Percentiles rank a stretch among this genome's conserved stretches.
Conservation (phyloP, 208 protist species). For the Endotrypanum monterogeii region DNA sequence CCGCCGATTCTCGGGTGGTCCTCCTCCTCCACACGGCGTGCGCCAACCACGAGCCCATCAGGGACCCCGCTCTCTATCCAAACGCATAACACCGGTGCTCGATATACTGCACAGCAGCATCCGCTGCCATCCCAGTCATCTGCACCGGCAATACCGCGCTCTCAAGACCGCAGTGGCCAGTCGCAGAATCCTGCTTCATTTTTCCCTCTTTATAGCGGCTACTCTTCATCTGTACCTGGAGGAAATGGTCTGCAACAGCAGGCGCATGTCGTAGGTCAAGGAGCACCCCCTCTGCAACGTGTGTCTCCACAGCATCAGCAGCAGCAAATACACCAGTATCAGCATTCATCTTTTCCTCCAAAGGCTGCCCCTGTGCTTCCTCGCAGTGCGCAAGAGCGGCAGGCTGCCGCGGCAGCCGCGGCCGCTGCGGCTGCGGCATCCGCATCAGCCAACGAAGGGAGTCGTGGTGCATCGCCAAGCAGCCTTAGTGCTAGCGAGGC, state of each 20-base stretch:
- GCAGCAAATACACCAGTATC: constrained; percentile 9
- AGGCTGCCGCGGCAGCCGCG: constrained; percentile 20
- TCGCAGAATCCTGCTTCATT: constrained; percentile 12
- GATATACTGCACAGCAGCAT: constrained; percentile 17
- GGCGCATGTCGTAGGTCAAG: constrained; percentile 13
- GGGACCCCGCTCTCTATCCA: constrained; percentile 9
- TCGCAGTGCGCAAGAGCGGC: constrained; percentile 33
- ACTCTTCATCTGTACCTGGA: constrained; percentile 5
- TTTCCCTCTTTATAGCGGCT: constrained; percentile 12
- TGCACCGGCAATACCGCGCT: constrained; percentile 14
- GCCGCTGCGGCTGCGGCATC: constrained; percentile 12
- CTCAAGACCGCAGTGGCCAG: constrained; percentile 25
- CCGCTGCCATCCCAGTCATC: constrained; percentile 14
- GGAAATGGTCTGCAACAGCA: background rate
- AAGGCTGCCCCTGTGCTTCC: constrained; percentile 31
- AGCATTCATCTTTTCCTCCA: constrained; percentile 12
- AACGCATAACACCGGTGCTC: constrained; percentile 10
- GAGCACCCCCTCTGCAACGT: constrained; percentile 14
- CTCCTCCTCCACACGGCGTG: constrained; percentile 25
- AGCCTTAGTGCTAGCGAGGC: background rate
- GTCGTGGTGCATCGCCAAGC: constrained; percentile 15
- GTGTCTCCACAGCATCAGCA: constrained; percentile 5
- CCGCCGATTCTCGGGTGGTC: constrained; percentile 29
- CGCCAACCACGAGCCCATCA: constrained; percentile 11
- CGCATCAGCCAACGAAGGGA: constrained; percentile 4